These are phyloP conservation scores for Coniochaeta pulveracea DNA, from an alignment of 2,329 filamentous ascomycete species.

Conservation along the genomic window DNA sequence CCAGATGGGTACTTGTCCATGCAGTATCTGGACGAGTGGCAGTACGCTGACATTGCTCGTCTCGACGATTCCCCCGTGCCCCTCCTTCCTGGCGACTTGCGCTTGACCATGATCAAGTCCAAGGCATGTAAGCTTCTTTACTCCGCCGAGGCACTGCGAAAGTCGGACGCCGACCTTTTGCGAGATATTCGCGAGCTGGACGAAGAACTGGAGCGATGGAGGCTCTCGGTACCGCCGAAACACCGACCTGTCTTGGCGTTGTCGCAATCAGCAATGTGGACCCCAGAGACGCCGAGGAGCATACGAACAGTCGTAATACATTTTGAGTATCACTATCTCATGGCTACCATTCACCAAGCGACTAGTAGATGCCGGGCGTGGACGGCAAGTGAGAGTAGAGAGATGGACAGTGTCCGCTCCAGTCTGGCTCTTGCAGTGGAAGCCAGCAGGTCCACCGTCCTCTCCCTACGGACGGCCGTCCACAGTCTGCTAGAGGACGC, in stretches of 20 bases:
- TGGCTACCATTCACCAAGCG: slow-evolving; percentile 43
- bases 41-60: slow-evolving; percentile 4
- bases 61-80: slow-evolving; percentile 16
- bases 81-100: slow-evolving; percentile 34
- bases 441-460: slow-evolving; percentile 41
- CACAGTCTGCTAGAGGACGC: slow-evolving; percentile 30
- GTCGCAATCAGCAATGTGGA: slow-evolving; percentile 6
- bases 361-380: slow-evolving; percentile 37
- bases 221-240: slow-evolving; percentile 30
- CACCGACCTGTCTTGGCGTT: slow-evolving; percentile 36
- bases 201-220: slow-evolving; percentile 43
- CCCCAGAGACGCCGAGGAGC: slow-evolving; percentile 16
- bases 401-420: slow-evolving; percentile 35
- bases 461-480: slow-evolving; percentile 31
- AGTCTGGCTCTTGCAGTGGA: slow-evolving; percentile 42
- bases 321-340: slow-evolving; percentile 43
- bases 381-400: slow-evolving; percentile 17
- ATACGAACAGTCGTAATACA: slow-evolving; percentile 37
- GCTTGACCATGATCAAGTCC: slow-evolving; percentile 38
- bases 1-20: slow-evolving; percentile 27
- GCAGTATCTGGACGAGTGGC: slow-evolving; percentile 12
- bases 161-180: slow-evolving; percentile 41
- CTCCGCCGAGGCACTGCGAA: slow-evolving; percentile 32
- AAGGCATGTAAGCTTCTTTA: slow-evolving; percentile 36
- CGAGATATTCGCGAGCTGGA: slow-evolving; percentile 44